Evolutionary conservation across 805 yeast species (phyloP).

Genomic region (Hyphopichia homilentoma): DNA sequence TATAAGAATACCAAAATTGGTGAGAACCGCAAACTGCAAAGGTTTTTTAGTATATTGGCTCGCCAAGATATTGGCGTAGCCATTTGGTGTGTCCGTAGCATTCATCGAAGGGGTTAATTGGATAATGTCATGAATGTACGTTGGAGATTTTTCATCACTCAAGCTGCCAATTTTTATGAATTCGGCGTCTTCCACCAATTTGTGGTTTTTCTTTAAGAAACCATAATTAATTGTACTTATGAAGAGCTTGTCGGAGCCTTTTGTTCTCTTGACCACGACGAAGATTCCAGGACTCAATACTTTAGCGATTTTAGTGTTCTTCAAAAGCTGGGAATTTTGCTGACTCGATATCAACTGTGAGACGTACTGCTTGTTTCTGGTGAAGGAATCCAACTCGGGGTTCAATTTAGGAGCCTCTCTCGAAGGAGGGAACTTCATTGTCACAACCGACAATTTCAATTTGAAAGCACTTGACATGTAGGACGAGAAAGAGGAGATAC

Average conservation of each 20-base stretch:
- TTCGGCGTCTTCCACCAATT: constrained; percentile 78
- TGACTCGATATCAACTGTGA: constrained; percentile 37
- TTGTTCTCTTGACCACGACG: constrained; percentile 56
- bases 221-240: constrained; percentile 86
- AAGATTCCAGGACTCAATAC: constrained; percentile 85
- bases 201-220: constrained; percentile 65
- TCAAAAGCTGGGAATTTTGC: constrained; percentile 53
- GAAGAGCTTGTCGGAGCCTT: constrained; percentile 50
- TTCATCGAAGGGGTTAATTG: constrained; percentile 67
- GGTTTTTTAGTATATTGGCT: constrained; percentile 72
- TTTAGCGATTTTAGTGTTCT: constrained; percentile 53
- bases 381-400: constrained; percentile 38
- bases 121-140: constrained; percentile 64
- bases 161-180: constrained; percentile 38
- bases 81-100: constrained; percentile 72
- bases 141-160: constrained; percentile 18
- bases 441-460: constrained; percentile 33
- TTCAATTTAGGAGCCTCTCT: constrained; percentile 39
- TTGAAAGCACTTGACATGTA: constrained; percentile 24
- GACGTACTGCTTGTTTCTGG: constrained; percentile 38
- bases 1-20: constrained; percentile 72
- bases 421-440: constrained; percentile 67
- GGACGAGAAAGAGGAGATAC: constrained; percentile 20
- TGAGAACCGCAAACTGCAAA: constrained; percentile 74
- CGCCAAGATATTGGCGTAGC: constrained; percentile 83